Evolutionary conservation across 257 asterid genomes (phyloP).

Genomic region (Hygrophila difformis): DNA sequence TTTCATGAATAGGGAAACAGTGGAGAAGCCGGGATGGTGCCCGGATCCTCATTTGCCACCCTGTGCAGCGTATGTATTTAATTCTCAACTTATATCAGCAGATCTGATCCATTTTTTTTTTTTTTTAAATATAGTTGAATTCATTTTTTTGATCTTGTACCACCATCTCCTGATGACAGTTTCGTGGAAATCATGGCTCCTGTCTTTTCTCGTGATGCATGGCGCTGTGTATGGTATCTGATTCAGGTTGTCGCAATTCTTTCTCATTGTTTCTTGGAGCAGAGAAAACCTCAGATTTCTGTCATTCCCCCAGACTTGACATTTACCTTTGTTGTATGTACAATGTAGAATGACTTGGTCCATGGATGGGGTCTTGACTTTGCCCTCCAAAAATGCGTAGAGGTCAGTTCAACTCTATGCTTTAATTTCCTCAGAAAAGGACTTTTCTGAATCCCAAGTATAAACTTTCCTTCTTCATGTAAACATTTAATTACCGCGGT

Average conservation of each 20-base stretch:
- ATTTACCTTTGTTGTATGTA: neutral
- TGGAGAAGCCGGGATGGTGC: slow-evolving; percentile 69
- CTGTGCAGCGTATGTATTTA: slow-evolving; percentile 57
- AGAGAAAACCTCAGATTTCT: neutral
- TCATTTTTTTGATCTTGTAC: neutral
- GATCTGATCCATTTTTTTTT: neutral
- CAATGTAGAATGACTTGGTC: slow-evolving; percentile 60
- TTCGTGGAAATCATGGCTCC: slow-evolving; percentile 84
- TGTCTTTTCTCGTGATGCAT: slow-evolving; percentile 62
- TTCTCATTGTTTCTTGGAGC: neutral
- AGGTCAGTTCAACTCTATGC: slow-evolving; percentile 26
- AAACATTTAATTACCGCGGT: neutral
- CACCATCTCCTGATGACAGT: slow-evolving; percentile 19
- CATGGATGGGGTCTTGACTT: slow-evolving; percentile 91
- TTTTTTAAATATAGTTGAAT: neutral
- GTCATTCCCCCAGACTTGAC: neutral
- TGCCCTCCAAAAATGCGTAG: slow-evolving; percentile 65
- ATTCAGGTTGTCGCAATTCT: slow-evolving; percentile 38
- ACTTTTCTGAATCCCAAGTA: neutral
- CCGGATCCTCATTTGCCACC: slow-evolving; percentile 63
- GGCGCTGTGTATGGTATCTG: slow-evolving; percentile 81
- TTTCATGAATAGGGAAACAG: slow-evolving; percentile 34
- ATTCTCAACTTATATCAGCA: neutral
- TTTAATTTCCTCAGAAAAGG: neutral
- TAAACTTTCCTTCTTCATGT: neutral